A percentile compares a stretch with the other conserved stretches of the same genome.
phyloP scores from a whole-genome alignment of 495 filamentous ascomycete species.

The Durotheca rogersii region DNA sequence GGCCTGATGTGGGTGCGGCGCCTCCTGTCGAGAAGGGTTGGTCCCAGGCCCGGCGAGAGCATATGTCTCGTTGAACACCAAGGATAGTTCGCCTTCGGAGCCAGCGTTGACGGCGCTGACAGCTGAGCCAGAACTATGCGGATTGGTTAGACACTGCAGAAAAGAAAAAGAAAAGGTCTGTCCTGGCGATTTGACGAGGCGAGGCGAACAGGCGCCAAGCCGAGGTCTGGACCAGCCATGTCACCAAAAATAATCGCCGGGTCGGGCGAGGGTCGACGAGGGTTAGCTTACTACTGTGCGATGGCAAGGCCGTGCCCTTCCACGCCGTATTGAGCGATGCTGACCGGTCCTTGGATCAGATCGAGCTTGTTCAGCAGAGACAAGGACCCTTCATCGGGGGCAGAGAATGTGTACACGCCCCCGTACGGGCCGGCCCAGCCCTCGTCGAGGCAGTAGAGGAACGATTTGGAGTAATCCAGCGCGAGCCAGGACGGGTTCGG shows the following conservation, averaged over 20 bases:
- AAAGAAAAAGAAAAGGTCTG: too few relatives aligned
- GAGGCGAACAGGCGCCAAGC: slow-evolving; percentile 21
- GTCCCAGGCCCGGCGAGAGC: slow-evolving; percentile 51
- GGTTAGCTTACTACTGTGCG: slow-evolving; percentile 51
- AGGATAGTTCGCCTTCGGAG: slow-evolving; percentile 33
- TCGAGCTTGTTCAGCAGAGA: slow-evolving; percentile 36
- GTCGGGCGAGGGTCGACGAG: slow-evolving; percentile 20
- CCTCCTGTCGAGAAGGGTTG: slow-evolving; percentile 57
- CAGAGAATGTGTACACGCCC: slow-evolving; percentile 45
- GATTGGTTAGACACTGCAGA: slow-evolving; percentile 29
- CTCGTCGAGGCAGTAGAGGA: slow-evolving; percentile 65
- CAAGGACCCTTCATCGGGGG: slow-evolving; percentile 37
- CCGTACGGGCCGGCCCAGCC: slow-evolving; percentile 42
- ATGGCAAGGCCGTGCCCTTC: slow-evolving; percentile 44
- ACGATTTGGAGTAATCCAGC: slow-evolving; percentile 45
- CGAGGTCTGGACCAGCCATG: slow-evolving; percentile 20
- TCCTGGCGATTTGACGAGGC: too few relatives aligned
- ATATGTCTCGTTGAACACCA: slow-evolving; percentile 54
- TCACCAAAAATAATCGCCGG: slow-evolving; percentile 18
- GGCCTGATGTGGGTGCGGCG: slow-evolving; percentile 69
- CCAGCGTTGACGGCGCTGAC: slow-evolving; percentile 30
- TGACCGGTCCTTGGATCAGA: slow-evolving; percentile 47
- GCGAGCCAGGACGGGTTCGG: slow-evolving; percentile 61
- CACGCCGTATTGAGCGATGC: slow-evolving; percentile 45
- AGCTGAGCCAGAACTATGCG: slow-evolving; percentile 32